Percentiles rank a stretch among this genome's conserved stretches.
phyloP scores from a whole-genome alignment of 2,329 filamentous ascomycete species.

The Beauveria sp. region DNA sequence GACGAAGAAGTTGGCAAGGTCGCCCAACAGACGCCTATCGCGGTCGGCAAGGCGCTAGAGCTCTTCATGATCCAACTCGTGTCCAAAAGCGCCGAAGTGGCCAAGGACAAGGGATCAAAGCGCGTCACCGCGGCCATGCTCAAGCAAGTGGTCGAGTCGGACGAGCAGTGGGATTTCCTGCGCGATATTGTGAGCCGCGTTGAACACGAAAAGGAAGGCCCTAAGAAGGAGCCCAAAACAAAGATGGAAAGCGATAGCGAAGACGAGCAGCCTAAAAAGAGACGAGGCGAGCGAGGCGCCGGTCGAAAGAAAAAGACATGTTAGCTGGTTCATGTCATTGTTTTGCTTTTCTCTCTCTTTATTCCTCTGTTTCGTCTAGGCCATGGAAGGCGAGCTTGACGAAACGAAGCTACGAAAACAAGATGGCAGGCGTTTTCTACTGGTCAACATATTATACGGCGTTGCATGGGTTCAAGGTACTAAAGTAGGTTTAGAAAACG shows the following conservation, averaged over 20 bases:
- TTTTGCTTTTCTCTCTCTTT: not conserved
- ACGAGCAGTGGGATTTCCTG: slow-evolving; percentile 92
- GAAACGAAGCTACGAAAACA: not conserved
- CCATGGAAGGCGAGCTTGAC: not conserved
- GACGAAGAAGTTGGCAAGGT: slow-evolving; percentile 99
- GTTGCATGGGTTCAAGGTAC: not conserved
- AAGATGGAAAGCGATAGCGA: slow-evolving; percentile 50
- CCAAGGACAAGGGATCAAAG: slow-evolving; percentile 75
- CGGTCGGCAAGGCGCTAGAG: slow-evolving; percentile 91
- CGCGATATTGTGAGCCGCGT: slow-evolving; percentile 85
- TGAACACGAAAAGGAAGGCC: slow-evolving; percentile 47
- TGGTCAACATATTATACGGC: not conserved
- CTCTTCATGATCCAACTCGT: slow-evolving; percentile 97
- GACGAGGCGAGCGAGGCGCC: slow-evolving; percentile 24
- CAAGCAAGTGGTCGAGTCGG: slow-evolving; percentile 79
- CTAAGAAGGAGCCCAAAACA: slow-evolving; percentile 31
- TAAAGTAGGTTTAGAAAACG: not conserved
- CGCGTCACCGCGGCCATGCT: slow-evolving; percentile 85
- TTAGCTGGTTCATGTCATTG: not conserved
- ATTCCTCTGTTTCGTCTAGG: not conserved
- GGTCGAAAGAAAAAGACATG: slow-evolving; percentile 37
- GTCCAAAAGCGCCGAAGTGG: slow-evolving; percentile 77
- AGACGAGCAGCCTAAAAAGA: slow-evolving; percentile 37
- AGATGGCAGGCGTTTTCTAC: not conserved
- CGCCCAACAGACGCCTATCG: slow-evolving; percentile 92